A percentile compares a stretch with the other conserved stretches of the same genome.
Evolutionary conservation across 306 rosid genomes (phyloP).

Genomic region (Vicia faba): DNA sequence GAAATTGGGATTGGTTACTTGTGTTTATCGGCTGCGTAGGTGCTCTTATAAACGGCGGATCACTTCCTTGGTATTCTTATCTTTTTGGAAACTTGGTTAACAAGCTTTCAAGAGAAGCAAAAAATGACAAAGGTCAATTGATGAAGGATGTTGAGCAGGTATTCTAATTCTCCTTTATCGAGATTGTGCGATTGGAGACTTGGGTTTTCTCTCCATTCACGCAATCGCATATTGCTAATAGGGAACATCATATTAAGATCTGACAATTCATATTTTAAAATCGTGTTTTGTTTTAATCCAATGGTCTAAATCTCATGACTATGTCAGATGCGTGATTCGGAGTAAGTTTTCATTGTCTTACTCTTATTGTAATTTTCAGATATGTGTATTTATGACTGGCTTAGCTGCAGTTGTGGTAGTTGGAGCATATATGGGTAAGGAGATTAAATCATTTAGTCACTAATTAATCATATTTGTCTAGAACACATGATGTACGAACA

Average conservation of each 20-base stretch:
- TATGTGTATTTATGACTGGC: slow-evolving; percentile 66
- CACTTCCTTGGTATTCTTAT: slow-evolving; percentile 84
- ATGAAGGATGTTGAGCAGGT: slow-evolving; percentile 66
- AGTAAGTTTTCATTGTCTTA: slow-evolving; percentile 9
- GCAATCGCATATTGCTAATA: neutral
- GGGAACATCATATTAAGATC: neutral
- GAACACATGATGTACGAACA: neutral
- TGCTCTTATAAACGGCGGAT: slow-evolving; percentile 84
- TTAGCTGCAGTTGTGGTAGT: slow-evolving; percentile 66
- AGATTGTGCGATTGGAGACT: neutral
- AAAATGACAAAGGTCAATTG: slow-evolving; percentile 43
- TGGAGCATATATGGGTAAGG: slow-evolving; percentile 87
- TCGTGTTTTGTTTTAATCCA: neutral
- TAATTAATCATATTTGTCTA: neutral
- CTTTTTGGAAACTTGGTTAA: slow-evolving; percentile 72
- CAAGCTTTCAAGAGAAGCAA: slow-evolving; percentile 55
- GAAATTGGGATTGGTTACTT: slow-evolving; percentile 74
- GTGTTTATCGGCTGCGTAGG: slow-evolving; percentile 85
- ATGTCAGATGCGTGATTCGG: neutral
- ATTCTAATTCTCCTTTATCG: neutral
- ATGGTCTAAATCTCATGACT: neutral
- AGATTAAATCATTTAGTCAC: slow-evolving; percentile 27
- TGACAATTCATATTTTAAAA: neutral
- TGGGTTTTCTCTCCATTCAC: neutral
- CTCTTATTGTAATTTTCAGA: slow-evolving; percentile 51